Base-by-base conservation (phyloP, 148 eudicot genomes). In the Silene conica region DNA sequence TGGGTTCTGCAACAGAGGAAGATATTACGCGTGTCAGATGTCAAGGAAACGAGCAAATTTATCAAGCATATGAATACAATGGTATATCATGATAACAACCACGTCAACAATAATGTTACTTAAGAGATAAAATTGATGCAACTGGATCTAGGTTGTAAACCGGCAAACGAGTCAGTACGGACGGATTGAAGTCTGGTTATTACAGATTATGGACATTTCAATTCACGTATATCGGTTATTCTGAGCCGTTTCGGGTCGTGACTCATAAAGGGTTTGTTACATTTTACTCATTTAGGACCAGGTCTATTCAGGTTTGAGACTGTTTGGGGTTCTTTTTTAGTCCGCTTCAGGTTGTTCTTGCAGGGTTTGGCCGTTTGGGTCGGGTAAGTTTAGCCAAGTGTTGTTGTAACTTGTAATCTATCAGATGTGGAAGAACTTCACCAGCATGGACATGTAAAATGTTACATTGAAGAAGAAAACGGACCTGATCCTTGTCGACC, bases 401-500 rank as follows among this genome's bases (percentile, higher is more conserved):
- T 50, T 13, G 55, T 21, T 68, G 58, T 22, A 21, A 69, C 16
- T 21, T 68, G 58, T 22, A 21, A 69, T 25, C 41, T 6, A 50
- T 14, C 20, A 50, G 19, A 52, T 14, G 43, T 7, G 41, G 26
- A 16, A 69, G 41, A 50, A 54, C 12, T 48, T 50, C 38, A 50
- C 59, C 16, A 50, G 20, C 59, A 69, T 22, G 41, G 8, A 69
- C 28, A 73, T 28, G 66, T 46, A 15, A 18, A 16, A 34, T 43
- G 45, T 56, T 60, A n/a, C 18, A 59, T 14, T 4, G 18, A 6
- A 55, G 15, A 72, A 20, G 4, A 69, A 21, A 71, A 66, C 41
- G 31, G 62, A 94, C 98, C 98, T 94, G 98, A 88, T 92, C 98
- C 84, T 94, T 94, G 82, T 92, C 93, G 19, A 92, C 89, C 79